Evolutionary conservation across 805 yeast genomes (phyloP).

Genomic region (Wickerhamiella musiphila): DNA sequence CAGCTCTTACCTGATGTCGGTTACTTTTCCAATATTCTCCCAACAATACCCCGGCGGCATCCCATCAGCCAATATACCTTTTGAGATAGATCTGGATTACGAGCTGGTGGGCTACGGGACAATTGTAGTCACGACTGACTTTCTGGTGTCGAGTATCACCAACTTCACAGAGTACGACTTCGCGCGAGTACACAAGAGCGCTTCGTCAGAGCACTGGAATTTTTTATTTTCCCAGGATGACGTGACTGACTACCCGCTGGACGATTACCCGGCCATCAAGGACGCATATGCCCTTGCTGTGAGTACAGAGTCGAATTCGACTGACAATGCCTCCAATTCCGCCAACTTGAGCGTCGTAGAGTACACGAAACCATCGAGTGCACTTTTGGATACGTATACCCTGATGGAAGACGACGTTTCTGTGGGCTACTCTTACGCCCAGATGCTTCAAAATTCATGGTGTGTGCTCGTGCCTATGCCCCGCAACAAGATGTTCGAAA

Average conservation of each 20-base stretch:
- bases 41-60: too few species aligned
- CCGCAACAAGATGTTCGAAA: conserved; percentile 4
- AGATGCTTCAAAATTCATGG: conserved; percentile 8
- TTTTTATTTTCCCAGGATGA: not conserved
- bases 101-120: conserved; percentile 10
- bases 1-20: too few species aligned
- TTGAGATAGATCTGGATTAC: too few species aligned
- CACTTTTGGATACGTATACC: too few species aligned
- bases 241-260: not conserved
- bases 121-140: conserved; percentile 3
- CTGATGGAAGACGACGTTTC: conserved; percentile 8
- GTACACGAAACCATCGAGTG: too few species aligned
- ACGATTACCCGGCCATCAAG: conserved; percentile 10
- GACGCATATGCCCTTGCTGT: conserved; percentile 2
- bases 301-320: not conserved
- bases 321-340: not conserved
- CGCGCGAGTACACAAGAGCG: not conserved
- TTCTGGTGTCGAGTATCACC: not conserved
- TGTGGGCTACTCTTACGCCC: conserved; percentile 12
- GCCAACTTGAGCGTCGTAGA: conserved; percentile 5
- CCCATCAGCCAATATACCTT: too few species aligned
- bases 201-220: too few species aligned
- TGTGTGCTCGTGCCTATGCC: conserved; percentile 7
- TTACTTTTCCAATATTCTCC: too few species aligned
- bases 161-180: not conserved